These are phyloP conservation scores for Syzygium malaccense DNA, from an alignment of 441 rosid genomes.

Conservation along the genomic window DNA sequence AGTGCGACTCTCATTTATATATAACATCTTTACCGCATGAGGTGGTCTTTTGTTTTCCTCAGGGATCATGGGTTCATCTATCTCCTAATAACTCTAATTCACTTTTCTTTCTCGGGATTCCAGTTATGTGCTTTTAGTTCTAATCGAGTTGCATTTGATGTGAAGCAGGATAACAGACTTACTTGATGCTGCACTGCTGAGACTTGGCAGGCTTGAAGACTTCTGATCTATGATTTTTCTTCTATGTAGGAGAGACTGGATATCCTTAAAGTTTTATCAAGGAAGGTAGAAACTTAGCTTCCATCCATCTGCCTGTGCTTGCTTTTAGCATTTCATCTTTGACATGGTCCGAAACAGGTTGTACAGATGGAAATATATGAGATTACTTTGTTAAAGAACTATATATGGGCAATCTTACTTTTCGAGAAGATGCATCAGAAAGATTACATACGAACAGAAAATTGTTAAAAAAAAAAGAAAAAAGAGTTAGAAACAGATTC, in stretches of 20 bases:
- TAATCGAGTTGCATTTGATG: not conserved
- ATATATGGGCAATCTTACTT: too few species aligned
- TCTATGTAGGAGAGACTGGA: not conserved
- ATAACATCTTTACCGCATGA: not conserved
- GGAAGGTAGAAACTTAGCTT: not conserved
- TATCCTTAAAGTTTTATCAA: not conserved
- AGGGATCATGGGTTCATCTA: not conserved
- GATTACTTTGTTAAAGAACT: not conserved
- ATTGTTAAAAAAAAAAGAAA: too few species aligned
- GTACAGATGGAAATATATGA: not conserved
- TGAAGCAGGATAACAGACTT: not conserved
- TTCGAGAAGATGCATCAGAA: not conserved
- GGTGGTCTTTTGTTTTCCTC: not conserved
- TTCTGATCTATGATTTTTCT: not conserved
- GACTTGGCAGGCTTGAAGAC: not conserved
- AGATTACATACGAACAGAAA: not conserved
- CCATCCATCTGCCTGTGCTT: not conserved
- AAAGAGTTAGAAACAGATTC: not conserved
- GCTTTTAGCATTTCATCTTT: not conserved
- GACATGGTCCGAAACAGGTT: not conserved
- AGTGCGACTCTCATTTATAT: not conserved
- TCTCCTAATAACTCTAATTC: not conserved
- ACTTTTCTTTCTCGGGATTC: not conserved
- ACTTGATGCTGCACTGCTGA: not conserved
- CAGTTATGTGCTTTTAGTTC: not conserved